phyloP scores from a whole-genome alignment of 2,329 filamentous ascomycete species.

The Setomelanomma holmii region DNA sequence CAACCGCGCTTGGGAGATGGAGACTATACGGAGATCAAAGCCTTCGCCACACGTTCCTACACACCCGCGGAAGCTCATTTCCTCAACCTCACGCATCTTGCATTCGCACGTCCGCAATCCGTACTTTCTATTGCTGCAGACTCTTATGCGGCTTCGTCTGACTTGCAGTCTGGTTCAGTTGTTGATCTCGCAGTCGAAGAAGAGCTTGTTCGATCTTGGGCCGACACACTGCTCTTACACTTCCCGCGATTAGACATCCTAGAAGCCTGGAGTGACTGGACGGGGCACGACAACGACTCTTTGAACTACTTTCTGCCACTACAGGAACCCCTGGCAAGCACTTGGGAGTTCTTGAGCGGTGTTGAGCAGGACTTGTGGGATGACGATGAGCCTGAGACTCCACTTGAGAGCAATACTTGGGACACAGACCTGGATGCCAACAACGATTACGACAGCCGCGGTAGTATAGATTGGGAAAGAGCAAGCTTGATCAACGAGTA shows the following conservation, averaged over 20 bases:
- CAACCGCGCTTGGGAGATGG: neutral
- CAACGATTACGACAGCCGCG: conserved; percentile 9
- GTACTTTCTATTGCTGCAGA: conserved; percentile 27
- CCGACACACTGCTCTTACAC: conserved; percentile 29
- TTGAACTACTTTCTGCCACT: conserved; percentile 42
- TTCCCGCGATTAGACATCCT: conserved; percentile 41
- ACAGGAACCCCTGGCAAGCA: conserved; percentile 36
- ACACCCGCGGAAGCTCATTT: conserved; percentile 26
- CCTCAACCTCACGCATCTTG: conserved; percentile 33
- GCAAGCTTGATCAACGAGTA: conserved; percentile 22
- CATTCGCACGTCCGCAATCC: conserved; percentile 36
- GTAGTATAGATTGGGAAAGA: conserved; percentile 19
- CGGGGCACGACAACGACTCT: conserved; percentile 35
- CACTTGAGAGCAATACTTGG: neutral
- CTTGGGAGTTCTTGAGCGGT: conserved; percentile 45
- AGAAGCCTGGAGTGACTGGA: conserved; percentile 44
- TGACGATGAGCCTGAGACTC: conserved; percentile 28
- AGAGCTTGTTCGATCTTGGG: conserved; percentile 37
- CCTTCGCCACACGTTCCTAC: neutral
- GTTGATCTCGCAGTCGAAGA: conserved; percentile 33
- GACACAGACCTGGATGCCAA: neutral
- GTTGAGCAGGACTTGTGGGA: conserved; percentile 45
- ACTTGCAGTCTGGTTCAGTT: conserved; percentile 11
- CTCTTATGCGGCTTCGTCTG: conserved; percentile 20
- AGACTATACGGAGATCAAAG: neutral